Conservation (phyloP, 2,329 filamentous ascomycete genomes). For the Lecanosticta acicola region DNA sequence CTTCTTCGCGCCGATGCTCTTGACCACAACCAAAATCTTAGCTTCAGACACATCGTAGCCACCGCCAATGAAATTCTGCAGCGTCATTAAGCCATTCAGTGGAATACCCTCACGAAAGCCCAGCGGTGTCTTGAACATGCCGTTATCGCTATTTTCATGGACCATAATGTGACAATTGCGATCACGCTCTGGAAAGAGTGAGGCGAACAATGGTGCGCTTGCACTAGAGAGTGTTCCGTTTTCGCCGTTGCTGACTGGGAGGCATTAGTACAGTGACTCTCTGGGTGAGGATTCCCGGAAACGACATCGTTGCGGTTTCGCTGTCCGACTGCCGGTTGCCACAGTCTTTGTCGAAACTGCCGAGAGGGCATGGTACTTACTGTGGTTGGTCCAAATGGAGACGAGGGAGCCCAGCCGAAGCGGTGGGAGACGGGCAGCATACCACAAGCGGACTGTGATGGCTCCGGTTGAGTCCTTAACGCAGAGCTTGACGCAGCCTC, state of each 20-base stretch:
- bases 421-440: constrained; percentile 37
- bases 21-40: constrained; percentile 54
- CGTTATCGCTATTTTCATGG: constrained; percentile 45
- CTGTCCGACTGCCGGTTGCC: too few species aligned
- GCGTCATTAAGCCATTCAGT: constrained; percentile 50
- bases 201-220: constrained; percentile 47
- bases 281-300: too few species aligned
- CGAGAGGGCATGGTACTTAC: constrained; percentile 18
- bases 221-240: constrained; percentile 37
- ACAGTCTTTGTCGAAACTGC: too few species aligned
- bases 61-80: constrained; percentile 50
- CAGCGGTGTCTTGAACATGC: constrained; percentile 45
- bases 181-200: constrained; percentile 55
- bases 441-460: constrained; percentile 52
- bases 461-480: constrained; percentile 53
- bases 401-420: constrained; percentile 51
- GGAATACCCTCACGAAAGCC: constrained; percentile 35
- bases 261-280: not conserved
- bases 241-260: constrained; percentile 43
- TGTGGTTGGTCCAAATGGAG: constrained; percentile 52
- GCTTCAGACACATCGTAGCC: constrained; percentile 49
- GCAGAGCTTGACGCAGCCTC: constrained; percentile 50
- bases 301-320: not conserved
- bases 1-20: constrained; percentile 51
- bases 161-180: constrained; percentile 51